A percentile compares a stretch with the other conserved stretches of the same genome.
phyloP scores from a whole-genome alignment of 129 eudicot species.

The Ambrosia trifida region DNA sequence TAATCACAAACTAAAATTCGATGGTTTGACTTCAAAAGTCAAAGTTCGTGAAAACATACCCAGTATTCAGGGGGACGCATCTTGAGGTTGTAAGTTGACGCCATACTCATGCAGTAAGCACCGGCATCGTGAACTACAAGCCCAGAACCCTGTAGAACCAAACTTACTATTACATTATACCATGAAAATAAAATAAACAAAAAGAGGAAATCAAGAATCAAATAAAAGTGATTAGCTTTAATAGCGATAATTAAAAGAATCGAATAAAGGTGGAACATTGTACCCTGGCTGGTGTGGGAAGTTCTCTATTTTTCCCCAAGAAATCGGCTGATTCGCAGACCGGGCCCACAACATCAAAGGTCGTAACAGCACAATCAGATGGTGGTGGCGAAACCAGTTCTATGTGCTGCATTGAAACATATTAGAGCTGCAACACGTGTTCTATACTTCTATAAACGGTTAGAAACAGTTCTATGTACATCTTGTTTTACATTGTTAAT shows the following conservation, averaged over 20 bases:
- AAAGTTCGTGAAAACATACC: conserved; percentile 46
- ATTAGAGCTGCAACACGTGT: background rate
- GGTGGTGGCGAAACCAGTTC: conserved; percentile 80
- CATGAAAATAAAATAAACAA: background rate
- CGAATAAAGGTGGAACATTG: conserved; percentile 4
- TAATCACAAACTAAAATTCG: background rate
- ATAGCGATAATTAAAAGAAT: background rate
- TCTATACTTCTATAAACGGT: background rate
- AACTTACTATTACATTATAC: background rate
- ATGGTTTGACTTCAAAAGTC: conserved; percentile 19
- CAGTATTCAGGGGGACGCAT: conserved; percentile 96
- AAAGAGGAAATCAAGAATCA: background rate
- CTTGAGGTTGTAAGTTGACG: conserved; percentile 91
- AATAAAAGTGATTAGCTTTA: background rate
- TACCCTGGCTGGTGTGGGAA: conserved; percentile 77
- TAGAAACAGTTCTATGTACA: background rate
- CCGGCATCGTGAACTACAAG: conserved; percentile 98
- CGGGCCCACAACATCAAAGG: conserved; percentile 88
- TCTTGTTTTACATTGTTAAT: too few relatives aligned
- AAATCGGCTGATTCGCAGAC: conserved; percentile 88
- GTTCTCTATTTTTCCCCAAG: conserved; percentile 85
- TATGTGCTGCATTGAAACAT: conserved; percentile 66
- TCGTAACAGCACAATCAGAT: conserved; percentile 62
- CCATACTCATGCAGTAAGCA: conserved; percentile 99
- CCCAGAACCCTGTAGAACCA: conserved; percentile 65